Percentiles rank a stretch among this genome's conserved stretches.
These are phyloP conservation scores for Flaveria linearis DNA, from an alignment of 129 eudicot genomes.

Conservation along the genomic window DNA sequence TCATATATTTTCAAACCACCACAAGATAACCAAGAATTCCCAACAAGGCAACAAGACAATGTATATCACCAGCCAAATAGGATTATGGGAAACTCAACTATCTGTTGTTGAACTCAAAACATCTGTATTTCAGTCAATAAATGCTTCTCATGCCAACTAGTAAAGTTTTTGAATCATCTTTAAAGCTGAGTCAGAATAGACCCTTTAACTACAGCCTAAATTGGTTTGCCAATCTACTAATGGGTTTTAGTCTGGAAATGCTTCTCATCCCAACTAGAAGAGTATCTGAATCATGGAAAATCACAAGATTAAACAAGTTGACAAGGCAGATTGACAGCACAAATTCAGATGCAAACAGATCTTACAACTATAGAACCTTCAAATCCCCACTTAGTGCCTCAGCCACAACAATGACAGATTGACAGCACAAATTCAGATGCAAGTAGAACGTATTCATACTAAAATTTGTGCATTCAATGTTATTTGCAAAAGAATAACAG, in stretches of 20 bases:
- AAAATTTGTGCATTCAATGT: background rate
- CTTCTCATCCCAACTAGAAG: background rate
- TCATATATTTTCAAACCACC: slow-evolving; percentile 6
- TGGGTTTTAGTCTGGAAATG: background rate
- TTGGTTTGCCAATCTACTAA: background rate
- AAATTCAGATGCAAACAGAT: background rate
- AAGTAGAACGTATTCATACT: background rate
- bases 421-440: too few species aligned
- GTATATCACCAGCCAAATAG: slow-evolving; percentile 2
- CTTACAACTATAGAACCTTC: too few species aligned
- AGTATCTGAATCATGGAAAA: too few species aligned
- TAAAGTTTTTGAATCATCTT: slow-evolving; percentile 1
- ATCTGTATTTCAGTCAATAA: background rate
- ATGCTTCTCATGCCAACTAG: background rate
- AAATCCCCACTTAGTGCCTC: too few species aligned
- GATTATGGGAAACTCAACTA: background rate
- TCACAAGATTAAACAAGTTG: too few species aligned
- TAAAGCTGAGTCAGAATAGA: slow-evolving; percentile 2
- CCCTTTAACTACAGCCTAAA: background rate
- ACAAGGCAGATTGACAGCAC: too few species aligned
- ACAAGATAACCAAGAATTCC: background rate
- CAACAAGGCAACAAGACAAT: background rate
- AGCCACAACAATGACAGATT: too few species aligned
- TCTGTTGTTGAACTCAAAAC: background rate
- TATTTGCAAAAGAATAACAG: slow-evolving; percentile 5